Evolutionary conservation across 768 basidiomycete genomes (phyloP).

Genomic region (Collybia mongolica): DNA sequence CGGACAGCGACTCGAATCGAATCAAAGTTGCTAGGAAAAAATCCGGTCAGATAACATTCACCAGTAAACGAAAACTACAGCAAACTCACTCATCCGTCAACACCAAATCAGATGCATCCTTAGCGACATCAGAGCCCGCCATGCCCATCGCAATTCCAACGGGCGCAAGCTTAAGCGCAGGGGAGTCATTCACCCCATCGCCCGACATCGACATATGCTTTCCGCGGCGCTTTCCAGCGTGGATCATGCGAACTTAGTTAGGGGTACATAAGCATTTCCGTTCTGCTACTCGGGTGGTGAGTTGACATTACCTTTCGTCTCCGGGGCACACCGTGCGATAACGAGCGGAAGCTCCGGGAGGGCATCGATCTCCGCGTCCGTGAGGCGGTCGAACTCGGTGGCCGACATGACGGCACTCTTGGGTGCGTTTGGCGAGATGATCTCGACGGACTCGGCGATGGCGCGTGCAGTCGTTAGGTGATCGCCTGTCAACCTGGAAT

Average conservation of each 20-base stretch:
- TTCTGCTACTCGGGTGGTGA: not conserved
- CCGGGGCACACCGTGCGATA: conserved; percentile 57
- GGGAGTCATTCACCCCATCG: conserved; percentile 60
- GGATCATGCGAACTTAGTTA: conserved; percentile 46
- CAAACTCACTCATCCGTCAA: conserved; percentile 50
- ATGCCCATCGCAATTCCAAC: conserved; percentile 61
- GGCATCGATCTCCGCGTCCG: conserved; percentile 48
- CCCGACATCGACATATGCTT: conserved; percentile 56
- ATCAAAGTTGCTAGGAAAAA: conserved; percentile 44
- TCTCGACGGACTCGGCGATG: conserved; percentile 49
- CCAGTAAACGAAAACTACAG: not conserved
- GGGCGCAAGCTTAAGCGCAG: conserved; percentile 52
- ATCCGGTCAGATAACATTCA: not conserved
- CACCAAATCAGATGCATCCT: conserved; percentile 53
- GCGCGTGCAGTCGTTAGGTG: conserved; percentile 51
- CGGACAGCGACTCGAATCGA: conserved; percentile 58
- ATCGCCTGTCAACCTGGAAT: conserved; percentile 50
- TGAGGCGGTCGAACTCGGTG: conserved; percentile 49
- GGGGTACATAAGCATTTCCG: not conserved
- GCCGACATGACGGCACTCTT: conserved; percentile 39
- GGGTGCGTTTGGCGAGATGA: conserved; percentile 38
- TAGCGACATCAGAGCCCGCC: conserved; percentile 55
- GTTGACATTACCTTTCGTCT: conserved; percentile 36
- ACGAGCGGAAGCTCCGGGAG: conserved; percentile 54
- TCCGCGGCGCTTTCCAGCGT: conserved; percentile 54